Evolutionary conservation across 495 filamentous ascomycete genomes (phyloP).

Genomic region (Penicillium pulvis): DNA sequence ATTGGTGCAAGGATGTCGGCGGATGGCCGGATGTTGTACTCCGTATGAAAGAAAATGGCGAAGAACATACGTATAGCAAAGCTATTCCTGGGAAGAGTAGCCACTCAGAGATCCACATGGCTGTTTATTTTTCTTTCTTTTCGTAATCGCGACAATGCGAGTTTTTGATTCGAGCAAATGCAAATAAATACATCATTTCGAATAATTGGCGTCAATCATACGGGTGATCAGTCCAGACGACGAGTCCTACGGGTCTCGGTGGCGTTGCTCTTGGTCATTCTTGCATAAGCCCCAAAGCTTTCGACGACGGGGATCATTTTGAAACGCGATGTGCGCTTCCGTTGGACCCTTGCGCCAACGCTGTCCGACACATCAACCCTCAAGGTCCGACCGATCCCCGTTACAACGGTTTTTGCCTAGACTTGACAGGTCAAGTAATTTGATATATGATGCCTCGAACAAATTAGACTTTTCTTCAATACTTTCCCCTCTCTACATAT

Average conservation of each 20-base stretch:
- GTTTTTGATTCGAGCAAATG: not conserved
- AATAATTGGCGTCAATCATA: slow-evolving; percentile 9
- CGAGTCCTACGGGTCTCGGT: not conserved
- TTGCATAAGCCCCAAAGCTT: slow-evolving; percentile 16
- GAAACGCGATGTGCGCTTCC: slow-evolving; percentile 6
- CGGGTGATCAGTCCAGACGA: slow-evolving; percentile 10
- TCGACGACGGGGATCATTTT: slow-evolving; percentile 14
- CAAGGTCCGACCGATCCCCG: slow-evolving; percentile 8
- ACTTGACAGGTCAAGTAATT: not conserved
- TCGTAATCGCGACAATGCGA: not conserved
- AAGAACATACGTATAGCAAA: not conserved
- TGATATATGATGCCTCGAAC: not conserved
- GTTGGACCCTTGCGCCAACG: slow-evolving; percentile 23
- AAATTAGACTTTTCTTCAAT: not conserved
- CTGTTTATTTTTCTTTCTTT: not conserved
- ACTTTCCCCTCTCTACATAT: too few species aligned
- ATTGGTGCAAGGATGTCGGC: not conserved
- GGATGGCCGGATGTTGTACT: not conserved
- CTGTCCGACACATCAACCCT: slow-evolving; percentile 15
- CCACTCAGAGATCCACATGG: not conserved
- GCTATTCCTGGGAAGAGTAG: not conserved
- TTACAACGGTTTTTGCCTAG: slow-evolving; percentile 4
- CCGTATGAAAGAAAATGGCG: slow-evolving; percentile 1
- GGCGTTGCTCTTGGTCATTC: not conserved
- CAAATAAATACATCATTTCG: not conserved